A percentile compares a stretch with the other conserved stretches of the same genome.
Evolutionary conservation across 345 rosid species (phyloP).

Genomic region (Erysimum cheiranthoides): DNA sequence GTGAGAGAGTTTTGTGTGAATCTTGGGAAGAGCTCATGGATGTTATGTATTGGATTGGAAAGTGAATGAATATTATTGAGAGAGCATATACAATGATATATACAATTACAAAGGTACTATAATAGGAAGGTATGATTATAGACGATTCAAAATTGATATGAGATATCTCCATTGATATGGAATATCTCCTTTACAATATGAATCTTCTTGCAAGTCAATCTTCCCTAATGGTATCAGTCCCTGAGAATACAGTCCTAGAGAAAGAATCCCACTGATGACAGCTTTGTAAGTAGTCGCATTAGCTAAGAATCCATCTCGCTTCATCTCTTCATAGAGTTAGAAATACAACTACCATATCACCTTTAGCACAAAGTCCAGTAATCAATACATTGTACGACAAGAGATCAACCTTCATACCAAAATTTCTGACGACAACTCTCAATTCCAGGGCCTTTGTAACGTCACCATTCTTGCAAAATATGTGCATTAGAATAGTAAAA

Average conservation of each 20-base stretch:
- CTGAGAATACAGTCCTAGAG: constrained; percentile 26
- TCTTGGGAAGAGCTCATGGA: too few species aligned
- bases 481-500: constrained; percentile 78
- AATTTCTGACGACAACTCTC: constrained; percentile 54
- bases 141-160: too few species aligned
- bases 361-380: constrained; percentile 63
- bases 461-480: constrained; percentile 58
- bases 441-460: constrained; percentile 61
- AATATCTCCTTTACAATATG: too few species aligned
- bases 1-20: too few species aligned
- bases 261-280: constrained; percentile 60
- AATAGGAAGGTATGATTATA: too few species aligned
- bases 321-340: constrained; percentile 82
- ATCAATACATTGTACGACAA: constrained; percentile 79
- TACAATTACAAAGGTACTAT: too few species aligned
- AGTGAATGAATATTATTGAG: too few species aligned
- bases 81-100: too few species aligned
- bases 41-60: too few species aligned
- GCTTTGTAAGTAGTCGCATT: constrained; percentile 64
- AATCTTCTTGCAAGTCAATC: constrained; percentile 70
- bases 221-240: constrained; percentile 54
- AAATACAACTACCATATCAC: constrained; percentile 60
- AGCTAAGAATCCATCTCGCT: constrained; percentile 62
- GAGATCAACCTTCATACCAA: constrained; percentile 69
- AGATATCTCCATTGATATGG: too few species aligned